These are phyloP conservation scores for Podospora bellae-mahoneyi DNA, from an alignment of 495 filamentous ascomycete genomes.

Conservation along the genomic window DNA sequence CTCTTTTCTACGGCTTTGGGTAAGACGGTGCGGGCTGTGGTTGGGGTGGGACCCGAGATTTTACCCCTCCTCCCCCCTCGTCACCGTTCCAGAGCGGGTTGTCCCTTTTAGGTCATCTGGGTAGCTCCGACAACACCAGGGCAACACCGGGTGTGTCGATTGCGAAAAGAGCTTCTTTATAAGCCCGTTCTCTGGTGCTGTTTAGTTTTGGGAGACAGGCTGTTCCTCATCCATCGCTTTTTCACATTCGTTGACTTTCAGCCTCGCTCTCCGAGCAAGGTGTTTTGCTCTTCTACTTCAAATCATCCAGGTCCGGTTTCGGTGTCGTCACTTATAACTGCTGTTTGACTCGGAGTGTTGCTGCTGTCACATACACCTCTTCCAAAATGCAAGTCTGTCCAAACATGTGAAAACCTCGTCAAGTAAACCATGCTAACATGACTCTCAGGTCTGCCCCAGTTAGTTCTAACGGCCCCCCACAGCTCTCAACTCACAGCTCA, in stretches of 20 bases:
- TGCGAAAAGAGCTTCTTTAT: neutral
- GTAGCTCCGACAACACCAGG: neutral
- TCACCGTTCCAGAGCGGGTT: neutral
- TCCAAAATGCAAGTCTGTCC: constrained; percentile 2
- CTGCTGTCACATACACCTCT: neutral
- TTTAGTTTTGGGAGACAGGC: neutral
- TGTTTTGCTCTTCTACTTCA: neutral
- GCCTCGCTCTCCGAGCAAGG: neutral
- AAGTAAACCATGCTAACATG: neutral
- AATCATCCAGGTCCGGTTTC: neutral
- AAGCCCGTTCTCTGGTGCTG: neutral
- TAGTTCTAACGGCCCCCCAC: constrained; percentile 3
- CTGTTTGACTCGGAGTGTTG: neutral
- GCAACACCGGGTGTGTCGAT: neutral
- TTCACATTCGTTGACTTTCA: neutral
- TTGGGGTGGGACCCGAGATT: neutral
- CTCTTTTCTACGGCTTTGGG: neutral
- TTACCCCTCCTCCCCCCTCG: neutral
- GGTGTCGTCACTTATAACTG: neutral
- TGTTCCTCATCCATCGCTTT: neutral
- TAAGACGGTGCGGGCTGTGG: neutral
- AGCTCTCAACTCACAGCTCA: neutral
- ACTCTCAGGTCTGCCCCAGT: constrained; percentile 26
- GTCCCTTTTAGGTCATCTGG: neutral
- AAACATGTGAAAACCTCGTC: neutral